Base-by-base conservation (phyloP, 2,329 filamentous ascomycete species). In the Bipolaris bicolor region DNA sequence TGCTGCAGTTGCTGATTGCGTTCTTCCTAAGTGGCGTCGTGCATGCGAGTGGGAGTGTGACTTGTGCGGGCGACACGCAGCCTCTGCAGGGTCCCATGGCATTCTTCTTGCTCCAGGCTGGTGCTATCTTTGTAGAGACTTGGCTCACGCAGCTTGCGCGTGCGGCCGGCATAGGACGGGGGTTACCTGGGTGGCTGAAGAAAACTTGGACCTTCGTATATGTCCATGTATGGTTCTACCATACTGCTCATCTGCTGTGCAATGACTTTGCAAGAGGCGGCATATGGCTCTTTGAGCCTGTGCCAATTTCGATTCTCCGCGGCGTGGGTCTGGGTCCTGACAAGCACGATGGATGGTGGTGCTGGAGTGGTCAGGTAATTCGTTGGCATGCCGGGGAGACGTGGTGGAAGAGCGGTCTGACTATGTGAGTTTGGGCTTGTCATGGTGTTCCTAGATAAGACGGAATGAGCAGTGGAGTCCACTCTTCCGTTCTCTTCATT, bases 211-310 rank as follows among this genome's bases (percentile, higher is more conserved):
- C 95, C 64, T 73, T 90, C 0, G 20, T 81, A 0, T 89, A 88
- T 63, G 83, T 87, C 1, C 61, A 87, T 5, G 65, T 73, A 0
- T 97, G 91, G 91, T 78, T 96, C 58, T 85, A 87, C 52, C 73
- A 80, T 15, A 94, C 90, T 0, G 84, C 84, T 0, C 81, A 81
- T 39, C 73, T 87, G 34, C 81, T 97, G n/a, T 80, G 87, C 10
- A 86, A 96, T 70, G 93, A 97, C 68, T 87, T 96, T 71, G 84
- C 88, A 0, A 81, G 83, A 10, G 84, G 86, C 0, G 92, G 91
- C 0, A 69, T 96, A 0, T 97, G 90, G 90, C 76, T 96, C 13
- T 86, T 87, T 60, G 92, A 97, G 75, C 91, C 92, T 0, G 77
- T 96, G n/a, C 91, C 92, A 0, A 63, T 94, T 7, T 96, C 91